Evolutionary conservation across 2,329 filamentous ascomycete species (phyloP), one percentile per base, ranked within the genome.

Genomic region (Ceratocystis ficicola): DNA sequence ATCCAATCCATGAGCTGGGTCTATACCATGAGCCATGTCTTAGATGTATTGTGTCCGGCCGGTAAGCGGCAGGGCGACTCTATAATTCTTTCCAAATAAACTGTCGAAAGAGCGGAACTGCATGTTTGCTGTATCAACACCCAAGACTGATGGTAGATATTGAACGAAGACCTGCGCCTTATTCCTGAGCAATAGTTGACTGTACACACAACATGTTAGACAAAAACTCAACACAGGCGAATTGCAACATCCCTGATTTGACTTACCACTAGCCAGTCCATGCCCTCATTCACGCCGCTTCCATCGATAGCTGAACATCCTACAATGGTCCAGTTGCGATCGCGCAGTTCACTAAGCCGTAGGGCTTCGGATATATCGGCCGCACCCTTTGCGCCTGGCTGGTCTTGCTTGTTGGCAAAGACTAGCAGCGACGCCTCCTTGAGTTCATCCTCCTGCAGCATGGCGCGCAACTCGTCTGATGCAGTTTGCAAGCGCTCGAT

Each of bases 291-390:
- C 57, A 99, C 89, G 75, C 94, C 94, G 72, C 89, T 88, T 55
- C 94, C 94, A 74, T 96, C 94, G 66, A 99, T 93, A 15, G 94
- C 94, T 70, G 90, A 95, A 76, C 94, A 99, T 25, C 92, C 93
- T 75, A 99, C 91, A 74, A 99, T 99, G 76, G 91, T 97, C 94
- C 94, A 99, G 81, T 97, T 99, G 72, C 94, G 84, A 76, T 99
- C 94, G 72, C 93, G 87, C 74, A 99, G 79, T 76, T 96, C 91
- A 65, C 90, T 92, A 70, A 99, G 77, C 72, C 87, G 88, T 75
- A 99, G 77, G 62, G 92, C 93, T 77, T 97, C 93, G 66, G 90
- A 95, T 69, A 99, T 99, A 75, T 97, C 94, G 20, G 91, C 94
- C 1, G 94, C 94, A 1, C 93, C 94, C 78, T 96, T 95, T 62